These are phyloP conservation scores for Cadophora sp. DNA, from an alignment of 2,329 filamentous ascomycete genomes.

Conservation along the genomic window DNA sequence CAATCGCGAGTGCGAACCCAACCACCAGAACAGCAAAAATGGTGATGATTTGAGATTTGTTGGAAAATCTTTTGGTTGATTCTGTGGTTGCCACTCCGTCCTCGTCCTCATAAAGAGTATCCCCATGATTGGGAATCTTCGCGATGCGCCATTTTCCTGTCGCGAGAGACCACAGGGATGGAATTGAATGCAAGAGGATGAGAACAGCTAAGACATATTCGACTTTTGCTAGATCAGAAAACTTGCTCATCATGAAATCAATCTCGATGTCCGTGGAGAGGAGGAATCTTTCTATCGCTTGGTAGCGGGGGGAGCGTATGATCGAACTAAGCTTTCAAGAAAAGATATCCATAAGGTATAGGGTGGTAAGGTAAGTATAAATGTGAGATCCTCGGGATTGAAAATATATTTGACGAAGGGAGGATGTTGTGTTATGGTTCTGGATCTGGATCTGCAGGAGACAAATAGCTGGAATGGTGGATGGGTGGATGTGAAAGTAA, in stretches of 20 bases:
- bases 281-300: too few relatives aligned
- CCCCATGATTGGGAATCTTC: slow-evolving; percentile 27
- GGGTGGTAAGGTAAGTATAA: too few relatives aligned
- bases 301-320: background rate
- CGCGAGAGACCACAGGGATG: slow-evolving; percentile 32
- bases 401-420: background rate
- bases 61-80: slow-evolving; percentile 66
- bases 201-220: slow-evolving; percentile 21
- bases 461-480: background rate
- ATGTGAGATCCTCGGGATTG: background rate
- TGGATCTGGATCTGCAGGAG: background rate
- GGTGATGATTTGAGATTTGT: slow-evolving; percentile 59
- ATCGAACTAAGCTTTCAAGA: background rate
- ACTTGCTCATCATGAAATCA: slow-evolving; percentile 13
- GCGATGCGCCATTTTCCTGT: slow-evolving; percentile 27
- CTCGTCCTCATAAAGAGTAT: slow-evolving; percentile 64
- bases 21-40: slow-evolving; percentile 58
- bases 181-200: slow-evolving; percentile 32
- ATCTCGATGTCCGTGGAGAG: background rate
- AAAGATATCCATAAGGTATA: background rate
- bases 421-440: background rate
- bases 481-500: background rate
- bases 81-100: slow-evolving; percentile 73
- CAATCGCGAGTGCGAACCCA: slow-evolving; percentile 62
- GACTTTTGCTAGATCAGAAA: slow-evolving; percentile 7